A percentile compares a stretch with the other conserved stretches of the same genome.
phyloP scores from a whole-genome alignment of 164 flowering plant genomes.

The Dillenia suffruticosa region DNA sequence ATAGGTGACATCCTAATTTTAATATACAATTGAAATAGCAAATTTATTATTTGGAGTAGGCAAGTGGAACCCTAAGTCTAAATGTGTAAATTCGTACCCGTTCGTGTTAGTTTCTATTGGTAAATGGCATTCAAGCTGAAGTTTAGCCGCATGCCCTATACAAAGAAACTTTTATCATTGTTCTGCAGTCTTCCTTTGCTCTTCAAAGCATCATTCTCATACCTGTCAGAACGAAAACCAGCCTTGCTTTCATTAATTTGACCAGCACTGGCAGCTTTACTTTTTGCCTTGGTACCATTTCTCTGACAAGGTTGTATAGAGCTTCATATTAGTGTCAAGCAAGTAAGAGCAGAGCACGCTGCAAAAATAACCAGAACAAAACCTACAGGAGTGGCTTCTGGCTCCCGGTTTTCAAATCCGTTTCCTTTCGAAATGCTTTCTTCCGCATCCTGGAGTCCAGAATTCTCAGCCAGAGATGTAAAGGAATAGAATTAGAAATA shows the following conservation, averaged over 20 bases:
- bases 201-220: background rate
- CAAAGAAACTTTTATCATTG: no score
- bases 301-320: constrained; percentile 7
- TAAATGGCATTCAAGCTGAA: no score
- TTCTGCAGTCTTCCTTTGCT: no score
- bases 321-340: background rate
- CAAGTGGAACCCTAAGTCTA: no score
- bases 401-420: background rate
- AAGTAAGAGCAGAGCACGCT: background rate
- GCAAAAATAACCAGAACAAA: background rate
- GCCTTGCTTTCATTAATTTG: background rate
- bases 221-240: background rate
- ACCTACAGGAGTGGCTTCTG: background rate
- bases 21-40: no score
- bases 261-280: background rate
- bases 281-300: background rate
- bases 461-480: constrained; percentile 6
- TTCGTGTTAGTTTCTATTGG: no score
- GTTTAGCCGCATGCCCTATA: no score
- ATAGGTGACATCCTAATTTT: no score
- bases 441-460: constrained; percentile 3
- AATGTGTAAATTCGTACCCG: no score
- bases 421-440: constrained; percentile 5
- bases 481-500: background rate
- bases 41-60: no score